These are phyloP conservation scores for Aspergillus sclerotialis DNA, from an alignment of 2,329 filamentous ascomycete species.

Conservation along the genomic window DNA sequence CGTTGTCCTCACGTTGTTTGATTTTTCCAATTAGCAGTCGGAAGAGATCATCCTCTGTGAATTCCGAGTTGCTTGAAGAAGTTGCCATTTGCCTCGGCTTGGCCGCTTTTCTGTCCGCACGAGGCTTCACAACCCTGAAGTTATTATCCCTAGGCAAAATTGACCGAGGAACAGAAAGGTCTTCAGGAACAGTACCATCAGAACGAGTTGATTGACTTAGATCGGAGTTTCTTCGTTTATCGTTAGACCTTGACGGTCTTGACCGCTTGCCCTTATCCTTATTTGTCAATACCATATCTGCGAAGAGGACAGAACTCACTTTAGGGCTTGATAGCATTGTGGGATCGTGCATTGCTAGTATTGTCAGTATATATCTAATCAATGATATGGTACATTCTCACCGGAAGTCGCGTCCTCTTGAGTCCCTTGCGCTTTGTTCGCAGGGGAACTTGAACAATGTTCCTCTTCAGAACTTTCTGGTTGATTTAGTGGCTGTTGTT, in stretches of 20 bases:
- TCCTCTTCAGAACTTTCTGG: not conserved
- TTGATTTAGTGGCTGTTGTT: no score
- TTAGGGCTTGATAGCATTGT: not conserved
- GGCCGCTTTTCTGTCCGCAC: conserved; percentile 4
- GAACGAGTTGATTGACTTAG: not conserved
- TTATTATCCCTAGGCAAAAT: conserved; percentile 2
- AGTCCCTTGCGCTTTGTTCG: not conserved
- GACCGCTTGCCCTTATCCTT: not conserved
- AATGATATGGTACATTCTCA: no score
- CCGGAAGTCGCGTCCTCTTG: not conserved
- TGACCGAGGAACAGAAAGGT: not conserved
- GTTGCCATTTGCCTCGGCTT: not conserved
- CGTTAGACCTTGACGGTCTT: not conserved
- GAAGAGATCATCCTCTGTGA: conserved; percentile 30
- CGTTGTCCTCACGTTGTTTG: conserved; percentile 28
- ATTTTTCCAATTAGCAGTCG: conserved; percentile 28
- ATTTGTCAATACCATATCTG: not conserved
- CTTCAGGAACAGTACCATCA: not conserved
- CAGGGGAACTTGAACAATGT: not conserved
- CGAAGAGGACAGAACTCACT: not conserved
- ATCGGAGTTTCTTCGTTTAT: not conserved
- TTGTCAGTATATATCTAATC: not conserved
- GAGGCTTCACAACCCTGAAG: conserved; percentile 11
- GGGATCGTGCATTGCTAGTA: not conserved
- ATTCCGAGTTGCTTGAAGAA: conserved; percentile 2